Evolutionary conservation across 139 green algal genomes (phyloP).

Genomic region (Tetradesmus lagerheimii): DNA sequence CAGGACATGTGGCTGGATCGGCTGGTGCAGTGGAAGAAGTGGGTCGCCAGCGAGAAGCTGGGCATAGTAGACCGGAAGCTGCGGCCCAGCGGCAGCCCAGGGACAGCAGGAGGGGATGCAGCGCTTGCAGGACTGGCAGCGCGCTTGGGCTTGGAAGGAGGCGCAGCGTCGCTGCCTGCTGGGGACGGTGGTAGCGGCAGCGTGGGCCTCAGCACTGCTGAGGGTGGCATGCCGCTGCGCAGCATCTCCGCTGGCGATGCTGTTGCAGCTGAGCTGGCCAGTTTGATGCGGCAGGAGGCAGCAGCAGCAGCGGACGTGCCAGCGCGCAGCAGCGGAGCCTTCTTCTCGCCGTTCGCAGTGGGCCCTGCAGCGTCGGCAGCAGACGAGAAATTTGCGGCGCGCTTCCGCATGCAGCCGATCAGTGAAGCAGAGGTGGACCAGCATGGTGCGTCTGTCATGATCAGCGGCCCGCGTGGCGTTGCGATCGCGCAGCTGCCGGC

Average conservation of each 20-base stretch:
- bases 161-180: not conserved
- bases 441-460: slow-evolving; percentile 23
- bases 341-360: not conserved
- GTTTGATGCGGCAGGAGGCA: not conserved
- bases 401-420: slow-evolving; percentile 47
- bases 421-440: slow-evolving; percentile 33
- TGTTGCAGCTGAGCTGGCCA: not conserved
- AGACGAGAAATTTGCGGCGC: slow-evolving; percentile 31
- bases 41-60: slow-evolving; percentile 45
- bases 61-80: slow-evolving; percentile 43
- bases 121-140: slow-evolving; percentile 28
- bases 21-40: slow-evolving; percentile 53
- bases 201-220: not conserved
- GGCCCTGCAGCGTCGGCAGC: not conserved
- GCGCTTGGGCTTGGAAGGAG: not conserved
- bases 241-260: not conserved
- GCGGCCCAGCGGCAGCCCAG: slow-evolving; percentile 34
- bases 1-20: slow-evolving; percentile 50
- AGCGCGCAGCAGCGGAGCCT: not conserved
- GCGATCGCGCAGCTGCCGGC: slow-evolving; percentile 29
- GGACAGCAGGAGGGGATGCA: not conserved
- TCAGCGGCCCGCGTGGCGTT: slow-evolving; percentile 34
- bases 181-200: slow-evolving; percentile 1
- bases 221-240: not conserved
- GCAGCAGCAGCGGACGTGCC: slow-evolving; percentile 4